Base-by-base conservation (phyloP, 441 rosid species). In the Corymbia calophylla region DNA sequence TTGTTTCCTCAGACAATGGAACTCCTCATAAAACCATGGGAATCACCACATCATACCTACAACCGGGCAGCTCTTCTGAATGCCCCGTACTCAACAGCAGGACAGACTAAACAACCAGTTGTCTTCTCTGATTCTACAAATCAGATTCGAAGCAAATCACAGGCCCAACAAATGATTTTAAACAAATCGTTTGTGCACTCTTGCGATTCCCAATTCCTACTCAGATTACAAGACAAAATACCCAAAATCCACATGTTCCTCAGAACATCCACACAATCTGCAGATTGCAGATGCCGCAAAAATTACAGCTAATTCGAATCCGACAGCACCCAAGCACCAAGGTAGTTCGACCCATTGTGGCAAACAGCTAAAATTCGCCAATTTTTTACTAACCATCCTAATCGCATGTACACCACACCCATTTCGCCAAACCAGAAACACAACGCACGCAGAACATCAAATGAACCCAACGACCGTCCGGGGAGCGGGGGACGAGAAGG, bases 161-260 rank as follows among this genome's bases (percentile, higher is more conserved):
- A 16, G 39, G 0, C 23, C 32, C 19, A n/a, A 66, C 39, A 15
- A 66, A 66, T 0, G 39, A 66, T 66, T 39, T 39, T 66, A 15
- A 8, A 2, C 73, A 0, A 15, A 66, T 66, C 73, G 0, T 4
- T 31, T 0, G 39, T 31, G 39, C 73, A 7, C 73, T 66, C 3
- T 31, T 2, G 73, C 73, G 31, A 66, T 66, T 31, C 73, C 6
- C 35, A 66, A n/a, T 66, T 66, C 21, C 73, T 31, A 66, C 73
- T 66, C 73, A 66, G 0, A 31, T 0, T 0, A n/a, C 39, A 31
- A 31, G 23, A 66, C 73, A 1, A 31, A 66, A 66, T 0, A 31
- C 73, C 73, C 73, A 0, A 31, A 66, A 66, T 31, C 73, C 73
- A 15, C 39, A n/a, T 0, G 73, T 66, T 31, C 73, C 73, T 9